Evolutionary conservation across 2,329 filamentous ascomycete species (phyloP).

Genomic region (Onygenales sp.): DNA sequence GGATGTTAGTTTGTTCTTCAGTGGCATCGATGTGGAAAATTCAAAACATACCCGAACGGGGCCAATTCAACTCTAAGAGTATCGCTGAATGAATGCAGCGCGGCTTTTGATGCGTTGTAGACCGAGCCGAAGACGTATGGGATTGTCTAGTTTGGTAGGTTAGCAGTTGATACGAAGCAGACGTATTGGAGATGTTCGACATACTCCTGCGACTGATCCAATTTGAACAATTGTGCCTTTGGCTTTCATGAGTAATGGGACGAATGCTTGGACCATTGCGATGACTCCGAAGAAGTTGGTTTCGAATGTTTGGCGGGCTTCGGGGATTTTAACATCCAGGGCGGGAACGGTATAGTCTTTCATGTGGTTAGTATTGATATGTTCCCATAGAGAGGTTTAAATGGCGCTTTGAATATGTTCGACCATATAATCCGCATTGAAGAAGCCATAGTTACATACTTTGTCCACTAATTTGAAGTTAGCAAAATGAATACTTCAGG

Average conservation of each 20-base stretch:
- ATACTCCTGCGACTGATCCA: conserved; percentile 34
- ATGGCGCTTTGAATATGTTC: background rate
- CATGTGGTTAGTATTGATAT: background rate
- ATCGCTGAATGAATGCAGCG: conserved; percentile 49
- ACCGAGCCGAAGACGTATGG: conserved; percentile 37
- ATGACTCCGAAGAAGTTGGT: conserved; percentile 51
- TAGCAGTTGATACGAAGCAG: background rate
- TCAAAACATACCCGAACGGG: conserved; percentile 33
- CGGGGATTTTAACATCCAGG: conserved; percentile 42
- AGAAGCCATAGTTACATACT: conserved; percentile 5
- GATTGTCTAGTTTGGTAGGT: conserved; percentile 21
- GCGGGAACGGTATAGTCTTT: conserved; percentile 48
- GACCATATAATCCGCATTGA: background rate
- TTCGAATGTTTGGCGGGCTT: conserved; percentile 40
- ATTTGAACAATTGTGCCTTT: conserved; percentile 38
- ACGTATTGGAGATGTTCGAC: background rate
- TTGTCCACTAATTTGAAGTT: conserved; percentile 7
- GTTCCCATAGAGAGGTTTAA: background rate
- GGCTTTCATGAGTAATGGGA: conserved; percentile 41
- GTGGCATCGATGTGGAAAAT: background rate
- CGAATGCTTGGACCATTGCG: conserved; percentile 47
- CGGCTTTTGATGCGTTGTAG: conserved; percentile 53
- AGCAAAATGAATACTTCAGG: background rate
- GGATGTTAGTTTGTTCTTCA: background rate
- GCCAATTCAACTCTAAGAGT: conserved; percentile 49